Evolutionary conservation across 2,329 filamentous ascomycete genomes (phyloP).

Genomic region (Sporothrix schenckii): DNA sequence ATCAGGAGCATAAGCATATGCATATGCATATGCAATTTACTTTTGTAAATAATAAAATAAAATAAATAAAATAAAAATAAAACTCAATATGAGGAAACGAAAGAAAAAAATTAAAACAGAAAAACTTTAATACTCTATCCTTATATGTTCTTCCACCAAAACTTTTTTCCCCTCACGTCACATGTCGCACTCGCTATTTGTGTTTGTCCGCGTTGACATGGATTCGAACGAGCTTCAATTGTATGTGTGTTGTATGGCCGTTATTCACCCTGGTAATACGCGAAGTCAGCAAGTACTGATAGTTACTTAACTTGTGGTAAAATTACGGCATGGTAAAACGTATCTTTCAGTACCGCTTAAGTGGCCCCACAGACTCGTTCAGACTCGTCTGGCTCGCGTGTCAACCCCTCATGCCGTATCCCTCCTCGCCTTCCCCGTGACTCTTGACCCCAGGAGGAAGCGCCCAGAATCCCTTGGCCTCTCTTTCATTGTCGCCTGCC

Average conservation of each 20-base stretch:
- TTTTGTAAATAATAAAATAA: too few species aligned
- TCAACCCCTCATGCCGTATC: constrained; percentile 18
- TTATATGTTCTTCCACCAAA: not conserved
- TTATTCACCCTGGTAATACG: not conserved
- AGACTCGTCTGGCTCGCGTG: constrained; percentile 25
- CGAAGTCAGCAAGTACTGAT: not conserved
- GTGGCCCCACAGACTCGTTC: constrained; percentile 5
- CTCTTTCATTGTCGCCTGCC: constrained; percentile 22
- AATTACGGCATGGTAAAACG: not conserved
- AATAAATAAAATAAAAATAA: too few species aligned
- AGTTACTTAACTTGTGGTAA: not conserved
- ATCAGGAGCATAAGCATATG: too few species aligned
- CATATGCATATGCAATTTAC: too few species aligned
- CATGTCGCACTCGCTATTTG: not conserved
- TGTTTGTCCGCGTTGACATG: constrained; percentile 10
- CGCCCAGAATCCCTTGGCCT: constrained; percentile 16
- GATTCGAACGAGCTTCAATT: not conserved
- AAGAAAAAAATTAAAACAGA: too few species aligned
- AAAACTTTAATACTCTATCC: too few species aligned
- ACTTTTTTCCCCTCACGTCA: too few species aligned
- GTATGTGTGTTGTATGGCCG: not conserved
- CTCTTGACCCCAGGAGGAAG: not conserved
- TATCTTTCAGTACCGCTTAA: constrained; percentile 1
- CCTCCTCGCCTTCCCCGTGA: constrained; percentile 14
- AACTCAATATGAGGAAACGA: too few species aligned